Percentiles rank a stretch among this genome's conserved stretches.
phyloP scores from a whole-genome alignment of 352 stramenopile species.

The Phytophthora vignae region DNA sequence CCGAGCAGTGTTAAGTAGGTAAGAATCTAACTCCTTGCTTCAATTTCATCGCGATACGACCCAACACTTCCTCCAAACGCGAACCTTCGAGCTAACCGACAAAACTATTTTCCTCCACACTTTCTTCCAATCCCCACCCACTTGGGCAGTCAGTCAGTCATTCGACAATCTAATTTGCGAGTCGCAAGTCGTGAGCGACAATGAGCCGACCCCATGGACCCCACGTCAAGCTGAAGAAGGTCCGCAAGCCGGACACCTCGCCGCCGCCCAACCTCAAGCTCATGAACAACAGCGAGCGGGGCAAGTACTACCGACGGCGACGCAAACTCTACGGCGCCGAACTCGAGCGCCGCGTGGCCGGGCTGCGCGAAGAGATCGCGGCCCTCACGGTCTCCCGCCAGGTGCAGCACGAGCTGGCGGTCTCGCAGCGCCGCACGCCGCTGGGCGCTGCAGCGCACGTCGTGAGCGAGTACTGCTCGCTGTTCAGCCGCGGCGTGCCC shows the following conservation, averaged over 20 bases:
- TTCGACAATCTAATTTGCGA: no score
- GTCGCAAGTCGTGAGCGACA: neutral
- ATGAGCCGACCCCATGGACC: neutral
- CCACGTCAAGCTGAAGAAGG: neutral
- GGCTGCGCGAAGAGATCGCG: conserved; percentile 60
- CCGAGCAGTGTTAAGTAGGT: no score
- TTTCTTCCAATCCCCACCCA: no score
- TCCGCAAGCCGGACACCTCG: neutral
- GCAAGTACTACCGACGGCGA: conserved; percentile 69
- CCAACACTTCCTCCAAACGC: no score
- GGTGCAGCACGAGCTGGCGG: conserved; percentile 39
- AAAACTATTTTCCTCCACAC: no score
- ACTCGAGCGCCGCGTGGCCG: conserved; percentile 42
- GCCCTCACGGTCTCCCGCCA: conserved; percentile 42
- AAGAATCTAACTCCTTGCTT: no score
- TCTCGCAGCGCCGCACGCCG: conserved; percentile 33
- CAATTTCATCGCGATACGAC: no score
- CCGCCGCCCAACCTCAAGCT: conserved; percentile 42
- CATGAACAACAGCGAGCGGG: conserved; percentile 74
- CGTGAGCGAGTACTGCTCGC: conserved; percentile 59
- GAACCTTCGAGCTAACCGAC: no score
- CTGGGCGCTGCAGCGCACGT: conserved; percentile 38
- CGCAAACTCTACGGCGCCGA: conserved; percentile 57
- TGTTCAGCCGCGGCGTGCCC: conserved; percentile 58
- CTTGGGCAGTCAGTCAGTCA: no score